Evolutionary conservation across 1,139 yeast species (phyloP).

Genomic region (Nakaseomyces glabratus): DNA sequence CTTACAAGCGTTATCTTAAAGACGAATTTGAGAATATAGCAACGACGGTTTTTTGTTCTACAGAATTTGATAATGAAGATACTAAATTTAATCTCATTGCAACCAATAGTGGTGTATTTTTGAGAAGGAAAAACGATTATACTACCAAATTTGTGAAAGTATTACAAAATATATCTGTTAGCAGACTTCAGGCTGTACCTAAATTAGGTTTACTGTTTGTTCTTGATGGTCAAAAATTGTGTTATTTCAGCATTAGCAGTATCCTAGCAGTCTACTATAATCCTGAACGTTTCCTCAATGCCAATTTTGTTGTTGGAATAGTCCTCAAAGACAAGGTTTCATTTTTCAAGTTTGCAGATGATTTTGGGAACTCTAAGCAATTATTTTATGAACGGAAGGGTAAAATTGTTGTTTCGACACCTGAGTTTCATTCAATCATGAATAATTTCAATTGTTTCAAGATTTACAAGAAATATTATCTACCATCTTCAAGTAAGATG

Average conservation of each 20-base stretch:
- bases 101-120: constrained; percentile 30
- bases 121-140: constrained; percentile 31
- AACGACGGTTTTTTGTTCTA: constrained; percentile 38
- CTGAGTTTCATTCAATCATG: constrained; percentile 45
- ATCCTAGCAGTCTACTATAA: constrained; percentile 31
- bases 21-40: constrained; percentile 8
- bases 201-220: constrained; percentile 50
- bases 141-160: constrained; percentile 42
- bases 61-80: constrained; percentile 35
- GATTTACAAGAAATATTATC: constrained; percentile 38
- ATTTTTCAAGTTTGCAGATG: constrained; percentile 52
- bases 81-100: constrained; percentile 27
- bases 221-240: constrained; percentile 49
- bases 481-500: constrained; percentile 32
- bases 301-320: constrained; percentile 29
- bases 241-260: constrained; percentile 50
- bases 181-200: constrained; percentile 54
- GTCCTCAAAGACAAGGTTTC: constrained; percentile 35
- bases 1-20: constrained; percentile 11
- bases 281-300: constrained; percentile 23
- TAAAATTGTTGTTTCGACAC: constrained; percentile 29
- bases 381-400: constrained; percentile 45
- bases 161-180: constrained; percentile 44
- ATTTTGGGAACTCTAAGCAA: constrained; percentile 50
- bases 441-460: constrained; percentile 46